Percentiles rank a stretch among this genome's conserved stretches.
phyloP scores from a whole-genome alignment of 78 protist species.

The Polysphondylium violaceum region DNA sequence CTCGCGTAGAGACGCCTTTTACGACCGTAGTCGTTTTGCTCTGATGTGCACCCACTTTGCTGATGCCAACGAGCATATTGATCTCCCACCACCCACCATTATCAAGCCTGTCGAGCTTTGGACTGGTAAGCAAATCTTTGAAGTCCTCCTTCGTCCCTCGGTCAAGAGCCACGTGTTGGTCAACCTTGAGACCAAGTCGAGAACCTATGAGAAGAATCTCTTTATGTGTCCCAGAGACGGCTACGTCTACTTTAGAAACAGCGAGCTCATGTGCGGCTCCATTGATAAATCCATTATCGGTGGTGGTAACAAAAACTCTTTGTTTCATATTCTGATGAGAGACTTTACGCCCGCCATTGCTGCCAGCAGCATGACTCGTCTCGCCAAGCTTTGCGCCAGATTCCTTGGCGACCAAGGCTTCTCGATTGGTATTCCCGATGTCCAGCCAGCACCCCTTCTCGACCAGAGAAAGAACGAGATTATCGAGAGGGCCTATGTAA shows the following conservation, averaged over 20 bases:
- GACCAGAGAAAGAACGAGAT: conserved; percentile 80
- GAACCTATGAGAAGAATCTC: conserved; percentile 65
- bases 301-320: conserved; percentile 88
- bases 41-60: conserved; percentile 73
- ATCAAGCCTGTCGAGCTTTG: conserved; percentile 96
- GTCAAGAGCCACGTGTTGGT: conserved; percentile 28
- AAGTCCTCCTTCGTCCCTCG: conserved; percentile 86
- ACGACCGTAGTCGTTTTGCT: conserved; percentile 83
- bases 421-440: conserved; percentile 98
- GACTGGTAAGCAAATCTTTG: conserved; percentile 99
- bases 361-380: conserved; percentile 94
- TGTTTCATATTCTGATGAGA: conserved; percentile 93
- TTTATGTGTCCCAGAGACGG: conserved; percentile 96
- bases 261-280: conserved; percentile 93
- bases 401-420: conserved; percentile 92
- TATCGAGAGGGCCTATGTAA: conserved; percentile 81
- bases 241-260: conserved; percentile 82
- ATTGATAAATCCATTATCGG: conserved; percentile 93
- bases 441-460: conserved; percentile 89
- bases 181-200: conserved; percentile 83
- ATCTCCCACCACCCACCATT: conserved; percentile 94
- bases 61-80: conserved; percentile 85
- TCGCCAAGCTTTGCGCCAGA: conserved; percentile 89
- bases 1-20: conserved; percentile 92
- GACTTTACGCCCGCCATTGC: conserved; percentile 83